Evolutionary conservation across 352 stramenopile genomes (phyloP).

Genomic region (Thraustochytrium sp.): DNA sequence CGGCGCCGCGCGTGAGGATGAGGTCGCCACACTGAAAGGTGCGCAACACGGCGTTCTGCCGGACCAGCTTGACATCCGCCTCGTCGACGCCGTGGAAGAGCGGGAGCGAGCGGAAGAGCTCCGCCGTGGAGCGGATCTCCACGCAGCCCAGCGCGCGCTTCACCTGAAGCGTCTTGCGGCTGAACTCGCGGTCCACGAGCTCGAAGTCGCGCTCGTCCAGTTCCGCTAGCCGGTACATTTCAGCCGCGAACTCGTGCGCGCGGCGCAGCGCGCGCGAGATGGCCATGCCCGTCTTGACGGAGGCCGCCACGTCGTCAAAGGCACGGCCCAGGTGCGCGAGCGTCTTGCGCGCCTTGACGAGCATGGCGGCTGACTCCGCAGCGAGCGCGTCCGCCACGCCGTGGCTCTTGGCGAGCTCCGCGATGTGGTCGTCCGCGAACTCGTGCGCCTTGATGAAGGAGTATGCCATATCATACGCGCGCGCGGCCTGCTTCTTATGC

Average conservation of each 20-base stretch:
- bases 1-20: neutral
- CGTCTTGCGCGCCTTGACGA: neutral
- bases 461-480: neutral
- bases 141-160: neutral
- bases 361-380: neutral
- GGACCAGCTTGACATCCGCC: neutral
- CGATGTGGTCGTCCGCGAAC: neutral
- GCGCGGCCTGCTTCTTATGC: neutral
- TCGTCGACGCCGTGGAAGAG: neutral
- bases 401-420: neutral
- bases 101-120: neutral
- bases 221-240: neutral
- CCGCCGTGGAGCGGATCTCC: neutral
- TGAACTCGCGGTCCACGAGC: neutral
- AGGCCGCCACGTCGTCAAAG: neutral
- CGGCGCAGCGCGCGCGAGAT: neutral
- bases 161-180: neutral
- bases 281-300: constrained; percentile 4
- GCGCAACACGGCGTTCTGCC: neutral
- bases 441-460: constrained; percentile 20
- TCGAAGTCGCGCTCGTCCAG: constrained; percentile 7
- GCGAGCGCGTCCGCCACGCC: neutral
- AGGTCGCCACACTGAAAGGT: neutral
- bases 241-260: neutral
- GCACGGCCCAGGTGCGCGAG: neutral